phyloP scores from a whole-genome alignment of 345 rosid species.

The Melaleuca quinquenervia region DNA sequence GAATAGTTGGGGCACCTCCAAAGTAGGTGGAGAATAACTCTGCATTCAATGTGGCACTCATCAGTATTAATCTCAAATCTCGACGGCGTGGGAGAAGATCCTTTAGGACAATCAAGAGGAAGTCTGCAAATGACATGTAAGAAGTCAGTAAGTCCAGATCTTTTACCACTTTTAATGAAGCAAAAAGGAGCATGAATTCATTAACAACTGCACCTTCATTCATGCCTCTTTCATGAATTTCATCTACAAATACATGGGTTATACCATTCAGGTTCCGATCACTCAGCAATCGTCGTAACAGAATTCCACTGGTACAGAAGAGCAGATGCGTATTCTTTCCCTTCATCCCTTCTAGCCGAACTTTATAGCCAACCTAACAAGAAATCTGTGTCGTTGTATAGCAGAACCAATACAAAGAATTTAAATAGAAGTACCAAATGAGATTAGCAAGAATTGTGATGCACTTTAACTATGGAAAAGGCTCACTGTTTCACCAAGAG shows the following conservation, averaged over 20 bases:
- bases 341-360: slow-evolving; percentile 92
- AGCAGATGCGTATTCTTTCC: slow-evolving; percentile 91
- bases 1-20: slow-evolving; percentile 87
- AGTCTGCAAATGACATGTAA: slow-evolving; percentile 40
- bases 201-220: slow-evolving; percentile 66
- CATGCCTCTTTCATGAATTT: slow-evolving; percentile 99
- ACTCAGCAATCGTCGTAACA: slow-evolving; percentile 78
- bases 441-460: not conserved
- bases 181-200: not conserved
- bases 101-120: slow-evolving; percentile 87
- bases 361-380: slow-evolving; percentile 96
- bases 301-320: slow-evolving; percentile 95
- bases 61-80: slow-evolving; percentile 87
- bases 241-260: slow-evolving; percentile 98
- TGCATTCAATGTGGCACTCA: slow-evolving; percentile 98
- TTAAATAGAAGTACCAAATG: not conserved
- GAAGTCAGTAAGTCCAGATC: not conserved
- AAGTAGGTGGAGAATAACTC: slow-evolving; percentile 87
- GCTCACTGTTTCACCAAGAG: slow-evolving; percentile 93
- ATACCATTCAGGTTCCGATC: slow-evolving; percentile 84
- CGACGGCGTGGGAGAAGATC: slow-evolving; percentile 94
- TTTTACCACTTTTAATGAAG: not conserved
- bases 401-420: slow-evolving; percentile 23
- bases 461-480: not conserved
- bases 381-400: slow-evolving; percentile 41